Evolutionary conservation across 2,329 filamentous ascomycete genomes (phyloP).

Genomic region (Colletotrichum endophyticum): DNA sequence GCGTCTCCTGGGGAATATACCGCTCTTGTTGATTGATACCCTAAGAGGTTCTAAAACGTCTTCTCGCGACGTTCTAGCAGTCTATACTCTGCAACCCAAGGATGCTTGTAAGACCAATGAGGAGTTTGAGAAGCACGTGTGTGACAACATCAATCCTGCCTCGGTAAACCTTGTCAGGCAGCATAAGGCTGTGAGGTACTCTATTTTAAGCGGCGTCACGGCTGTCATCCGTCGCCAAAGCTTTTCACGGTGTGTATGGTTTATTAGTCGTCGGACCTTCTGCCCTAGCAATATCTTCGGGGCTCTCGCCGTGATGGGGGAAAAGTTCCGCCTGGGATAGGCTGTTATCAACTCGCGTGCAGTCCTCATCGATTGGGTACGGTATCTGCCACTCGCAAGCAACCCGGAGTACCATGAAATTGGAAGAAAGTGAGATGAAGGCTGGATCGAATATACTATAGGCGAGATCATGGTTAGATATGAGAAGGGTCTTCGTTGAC

Average conservation of each 20-base stretch:
- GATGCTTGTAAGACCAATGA: rapidly evolving
- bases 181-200: not conserved
- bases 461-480: not conserved
- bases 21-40: rapidly evolving
- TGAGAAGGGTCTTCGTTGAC: not conserved
- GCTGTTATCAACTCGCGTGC: rapidly evolving
- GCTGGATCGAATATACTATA: rapidly evolving
- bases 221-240: rapidly evolving
- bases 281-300: not conserved
- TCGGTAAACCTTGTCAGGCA: not conserved
- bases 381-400: rapidly evolving
- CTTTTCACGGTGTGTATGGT: rapidly evolving
- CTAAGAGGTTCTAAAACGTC: rapidly evolving
- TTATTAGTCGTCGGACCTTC: rapidly evolving
- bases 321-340: not conserved
- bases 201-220: rapidly evolving
- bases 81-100: not conserved
- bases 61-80: rapidly evolving
- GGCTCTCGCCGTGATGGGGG: not conserved
- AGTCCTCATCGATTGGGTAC: not conserved
- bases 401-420: rapidly evolving
- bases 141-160: rapidly evolving
- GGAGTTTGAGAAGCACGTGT: not conserved
- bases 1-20: no score
- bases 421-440: rapidly evolving